A percentile compares a stretch with the other conserved stretches of the same genome.
These are phyloP conservation scores for Heterobasidion occidentale DNA, from an alignment of 1,284 basidiomycete genomes.

Conservation along the genomic window DNA sequence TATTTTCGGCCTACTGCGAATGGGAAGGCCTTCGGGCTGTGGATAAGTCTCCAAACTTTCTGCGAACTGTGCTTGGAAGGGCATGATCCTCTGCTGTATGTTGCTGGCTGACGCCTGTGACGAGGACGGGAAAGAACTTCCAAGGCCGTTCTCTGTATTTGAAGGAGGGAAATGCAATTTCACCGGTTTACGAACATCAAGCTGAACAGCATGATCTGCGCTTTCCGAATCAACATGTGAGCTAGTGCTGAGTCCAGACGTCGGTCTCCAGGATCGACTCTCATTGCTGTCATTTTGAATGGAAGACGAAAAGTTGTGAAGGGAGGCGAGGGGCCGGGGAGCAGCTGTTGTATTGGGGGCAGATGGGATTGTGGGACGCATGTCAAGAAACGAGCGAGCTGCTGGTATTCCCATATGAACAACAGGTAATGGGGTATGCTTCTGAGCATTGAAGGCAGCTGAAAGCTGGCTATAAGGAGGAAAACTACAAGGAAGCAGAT, in stretches of 20 bases:
- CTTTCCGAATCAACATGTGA: too few species aligned
- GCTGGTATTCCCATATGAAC: background rate
- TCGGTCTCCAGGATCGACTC: too few species aligned
- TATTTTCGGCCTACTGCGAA: conserved; percentile 11
- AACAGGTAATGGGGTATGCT: background rate
- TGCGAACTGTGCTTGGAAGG: conserved; percentile 15
- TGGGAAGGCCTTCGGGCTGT: conserved; percentile 11
- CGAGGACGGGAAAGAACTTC: too few species aligned
- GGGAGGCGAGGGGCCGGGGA: too few species aligned
- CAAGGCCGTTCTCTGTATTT: too few species aligned
- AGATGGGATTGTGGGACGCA: background rate
- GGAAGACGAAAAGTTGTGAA: too few species aligned
- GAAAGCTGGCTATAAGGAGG: background rate
- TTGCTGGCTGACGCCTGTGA: background rate
- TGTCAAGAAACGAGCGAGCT: background rate
- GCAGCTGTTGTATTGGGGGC: too few species aligned
- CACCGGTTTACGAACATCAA: too few species aligned
- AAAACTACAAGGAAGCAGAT: background rate
- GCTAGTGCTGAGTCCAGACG: too few species aligned
- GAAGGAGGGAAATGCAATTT: too few species aligned
- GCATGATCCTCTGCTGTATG: conserved; percentile 11
- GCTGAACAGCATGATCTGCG: too few species aligned
- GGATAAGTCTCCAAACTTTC: conserved; percentile 10
- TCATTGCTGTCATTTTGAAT: too few species aligned
- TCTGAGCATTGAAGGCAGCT: conserved; percentile 10